Evolutionary conservation across 176 grass and related monocot species (phyloP), one percentile per base, ranked within the genome.

Genomic region (Aegilops bicornis): DNA sequence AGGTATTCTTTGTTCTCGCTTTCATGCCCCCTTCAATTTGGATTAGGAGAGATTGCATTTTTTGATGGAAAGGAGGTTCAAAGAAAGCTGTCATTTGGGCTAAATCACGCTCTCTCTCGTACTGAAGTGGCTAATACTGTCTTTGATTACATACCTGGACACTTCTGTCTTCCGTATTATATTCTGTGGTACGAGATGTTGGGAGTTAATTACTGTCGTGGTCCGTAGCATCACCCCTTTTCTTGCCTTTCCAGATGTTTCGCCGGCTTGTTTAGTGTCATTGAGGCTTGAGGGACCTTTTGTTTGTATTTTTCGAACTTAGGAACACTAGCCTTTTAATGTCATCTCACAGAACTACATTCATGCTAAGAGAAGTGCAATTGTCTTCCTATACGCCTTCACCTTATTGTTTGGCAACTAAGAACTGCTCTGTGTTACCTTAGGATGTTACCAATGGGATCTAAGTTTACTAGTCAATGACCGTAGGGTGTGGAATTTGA

Each of bases 1-100:
- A 87, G 95, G 95, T 95, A 91, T 90, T 62, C 5, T 65, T 65
- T 72, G 24, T 52, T 85, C 20, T 76, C 78, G 27, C 81, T 35
- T 84, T 64, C 35, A 12, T 84, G 5, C 54, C 4, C 12, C 33
- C 19, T 73, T 77, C 56, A 42, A 60, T 83, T 33, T 13, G 13
- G 9, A 36, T 14, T 61, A 69, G 7, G 13, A 40, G 19, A 16
- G 14, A 63, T 76, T 42, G 64, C 1, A 1, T 71, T 82, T 70
- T 1, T 33, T 39, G 22, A 40, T 73, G 32, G 37, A 7, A 20
- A 30, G 10, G 15, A 89, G 24, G 10, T 82, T 82, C 30, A 7
- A 22, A 78, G 3, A 48, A 24, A 37, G 4, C 30, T 77, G 29
- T 43, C 25, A 15, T 62, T 70, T 81, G 43, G 70, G 24, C 8